Percentiles rank a stretch among this genome's conserved stretches.
Conservation (phyloP, 176 grass and related monocot species). For the Avena eriantha region DNA sequence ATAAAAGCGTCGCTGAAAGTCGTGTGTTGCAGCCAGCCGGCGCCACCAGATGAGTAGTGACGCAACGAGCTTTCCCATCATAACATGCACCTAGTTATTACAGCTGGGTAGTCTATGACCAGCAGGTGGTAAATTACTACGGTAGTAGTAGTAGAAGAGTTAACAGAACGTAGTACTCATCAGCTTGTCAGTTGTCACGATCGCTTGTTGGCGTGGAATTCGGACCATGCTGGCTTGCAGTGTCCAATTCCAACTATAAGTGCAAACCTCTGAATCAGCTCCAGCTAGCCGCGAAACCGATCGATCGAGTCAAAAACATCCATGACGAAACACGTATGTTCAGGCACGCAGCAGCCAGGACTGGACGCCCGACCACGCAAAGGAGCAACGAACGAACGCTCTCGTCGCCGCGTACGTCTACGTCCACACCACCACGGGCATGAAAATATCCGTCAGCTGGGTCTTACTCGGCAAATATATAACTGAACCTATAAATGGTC, state of each 20-base stretch:
- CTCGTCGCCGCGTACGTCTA: too few relatives aligned
- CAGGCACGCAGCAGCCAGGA: too few relatives aligned
- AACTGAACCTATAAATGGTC: background rate
- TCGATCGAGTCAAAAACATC: slow-evolving; percentile 1
- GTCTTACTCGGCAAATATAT: background rate
- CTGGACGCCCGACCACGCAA: too few relatives aligned
- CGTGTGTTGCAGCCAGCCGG: background rate
- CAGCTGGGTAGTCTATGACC: background rate
- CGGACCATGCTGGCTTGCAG: background rate
- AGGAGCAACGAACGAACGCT: too few relatives aligned
- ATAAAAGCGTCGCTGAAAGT: slow-evolving; percentile 1
- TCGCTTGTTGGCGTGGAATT: background rate
- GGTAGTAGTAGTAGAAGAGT: too few relatives aligned
- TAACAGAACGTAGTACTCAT: too few relatives aligned
- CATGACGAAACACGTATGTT: background rate
- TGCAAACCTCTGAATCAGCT: background rate
- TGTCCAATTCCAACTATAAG: slow-evolving; percentile 21
- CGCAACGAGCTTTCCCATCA: background rate
- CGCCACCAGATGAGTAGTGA: background rate
- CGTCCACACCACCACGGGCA: too few relatives aligned
- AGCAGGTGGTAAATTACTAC: too few relatives aligned
- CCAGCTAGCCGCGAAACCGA: slow-evolving; percentile 4
- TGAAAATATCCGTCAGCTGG: too few relatives aligned
- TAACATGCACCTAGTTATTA: background rate
- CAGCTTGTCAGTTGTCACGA: background rate